A percentile compares a stretch with the other conserved stretches of the same genome.
Conservation (phyloP, 2,329 filamentous ascomycete species). For the Monosporascus sp. region DNA sequence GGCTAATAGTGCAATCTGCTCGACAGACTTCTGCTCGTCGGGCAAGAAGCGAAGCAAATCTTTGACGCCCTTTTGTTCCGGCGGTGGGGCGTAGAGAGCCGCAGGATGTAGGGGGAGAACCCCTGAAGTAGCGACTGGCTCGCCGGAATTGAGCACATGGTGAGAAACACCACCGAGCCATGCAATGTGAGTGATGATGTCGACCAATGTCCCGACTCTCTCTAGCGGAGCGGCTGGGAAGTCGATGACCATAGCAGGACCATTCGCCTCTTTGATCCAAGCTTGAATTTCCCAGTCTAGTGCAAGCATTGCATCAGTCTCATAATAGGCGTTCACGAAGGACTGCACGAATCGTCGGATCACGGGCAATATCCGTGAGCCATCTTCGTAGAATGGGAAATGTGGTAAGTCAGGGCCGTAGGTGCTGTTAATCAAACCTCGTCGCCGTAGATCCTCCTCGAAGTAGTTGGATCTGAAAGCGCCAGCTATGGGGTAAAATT, state of each 20-base stretch:
- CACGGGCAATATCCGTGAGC: not conserved
- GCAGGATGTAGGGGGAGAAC: constrained; percentile 1
- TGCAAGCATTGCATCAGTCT: not conserved
- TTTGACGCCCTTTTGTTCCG: not conserved
- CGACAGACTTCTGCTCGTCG: too few species aligned
- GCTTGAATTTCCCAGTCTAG: not conserved
- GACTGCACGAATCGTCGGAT: constrained; percentile 1
- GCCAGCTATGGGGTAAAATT: constrained; percentile 1
- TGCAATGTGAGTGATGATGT: constrained; percentile 1
- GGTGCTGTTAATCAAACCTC: constrained; percentile 1
- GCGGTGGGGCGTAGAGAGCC: constrained; percentile 1
- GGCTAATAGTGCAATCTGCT: too few species aligned
- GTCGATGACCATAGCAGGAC: not conserved
- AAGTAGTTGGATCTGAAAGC: constrained; percentile 4
- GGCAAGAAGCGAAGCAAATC: constrained; percentile 1
- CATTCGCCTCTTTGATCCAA: not conserved
- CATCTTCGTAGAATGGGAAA: constrained; percentile 4
- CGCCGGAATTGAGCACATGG: not conserved
- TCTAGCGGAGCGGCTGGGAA: not conserved
- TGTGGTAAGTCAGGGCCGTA: not conserved
- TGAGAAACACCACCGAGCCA: constrained; percentile 1
- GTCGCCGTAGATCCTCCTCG: not conserved
- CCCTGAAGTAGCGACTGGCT: not conserved
- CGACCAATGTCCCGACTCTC: not conserved
- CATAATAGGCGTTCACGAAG: constrained; percentile 3